A percentile compares a stretch with the other conserved stretches of the same genome.
Conservation (phyloP, 495 filamentous ascomycete species). For the Lasiosphaeris hirsuta region DNA sequence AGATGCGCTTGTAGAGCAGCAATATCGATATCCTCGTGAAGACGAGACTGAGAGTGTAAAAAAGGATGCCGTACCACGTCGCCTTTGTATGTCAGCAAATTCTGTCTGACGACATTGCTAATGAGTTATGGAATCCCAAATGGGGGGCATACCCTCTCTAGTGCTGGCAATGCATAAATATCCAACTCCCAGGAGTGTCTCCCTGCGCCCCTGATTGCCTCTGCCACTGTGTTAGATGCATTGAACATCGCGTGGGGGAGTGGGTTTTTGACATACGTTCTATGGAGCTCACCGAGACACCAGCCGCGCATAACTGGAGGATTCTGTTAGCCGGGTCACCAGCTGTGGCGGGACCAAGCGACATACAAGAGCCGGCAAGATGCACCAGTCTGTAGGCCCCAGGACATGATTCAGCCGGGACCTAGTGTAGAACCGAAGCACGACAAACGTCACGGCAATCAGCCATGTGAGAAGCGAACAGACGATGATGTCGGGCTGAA, state of each 20-base stretch:
- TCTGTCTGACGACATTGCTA: not conserved
- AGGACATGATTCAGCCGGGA: constrained; percentile 22
- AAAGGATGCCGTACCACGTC: constrained; percentile 28
- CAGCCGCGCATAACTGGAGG: constrained; percentile 23
- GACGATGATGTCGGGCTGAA: constrained; percentile 27
- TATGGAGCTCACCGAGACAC: constrained; percentile 24
- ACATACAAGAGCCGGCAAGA: constrained; percentile 27
- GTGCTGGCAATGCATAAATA: constrained; percentile 4
- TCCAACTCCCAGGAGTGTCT: constrained; percentile 26
- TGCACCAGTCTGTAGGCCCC: constrained; percentile 26
- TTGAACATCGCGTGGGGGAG: not conserved
- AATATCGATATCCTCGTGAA: constrained; percentile 31
- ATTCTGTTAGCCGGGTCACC: not conserved
- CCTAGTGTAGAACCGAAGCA: constrained; percentile 32
- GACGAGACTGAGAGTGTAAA: constrained; percentile 27
- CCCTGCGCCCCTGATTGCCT: constrained; percentile 24
- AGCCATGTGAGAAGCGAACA: constrained; percentile 26
- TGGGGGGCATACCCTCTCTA: constrained; percentile 18
- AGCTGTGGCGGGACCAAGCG: not conserved
- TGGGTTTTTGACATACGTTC: constrained; percentile 19
- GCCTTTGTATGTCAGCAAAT: constrained; percentile 4
- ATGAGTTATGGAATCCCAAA: not conserved
- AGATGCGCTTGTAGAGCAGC: constrained; percentile 30
- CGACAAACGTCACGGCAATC: constrained; percentile 25
- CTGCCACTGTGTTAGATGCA: constrained; percentile 7